Base-by-base conservation (phyloP, 169 alveolate species). In the Plasmodium relictum region DNA sequence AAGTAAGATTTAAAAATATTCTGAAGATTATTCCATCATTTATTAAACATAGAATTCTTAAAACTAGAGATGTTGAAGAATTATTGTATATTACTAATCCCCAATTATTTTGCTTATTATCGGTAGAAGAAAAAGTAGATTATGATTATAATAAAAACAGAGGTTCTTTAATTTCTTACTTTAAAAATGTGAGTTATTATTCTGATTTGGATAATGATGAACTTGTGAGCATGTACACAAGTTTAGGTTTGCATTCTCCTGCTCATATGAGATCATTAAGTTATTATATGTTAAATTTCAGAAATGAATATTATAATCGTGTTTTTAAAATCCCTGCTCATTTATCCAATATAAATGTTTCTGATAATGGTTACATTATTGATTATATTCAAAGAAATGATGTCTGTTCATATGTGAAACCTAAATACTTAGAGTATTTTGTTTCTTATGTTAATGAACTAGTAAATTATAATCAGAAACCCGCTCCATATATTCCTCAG, bases 181-280 rank as follows among this genome's bases (percentile, higher is more conserved):
- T 85, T 85, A 44, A 70, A 26, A 42, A 12, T 44, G 92, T 85
- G 8, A 85, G 42, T 52, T 70, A 41, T 58, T 85, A 85, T 59
- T 41, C 92, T 22, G 92, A 85, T 85, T 70, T 85, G 39, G 92
- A 85, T 50, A 85, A 69, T 85, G 92, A 85, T 44, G 92, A 85
- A 44, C 0, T 85, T 1, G 48, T 71, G 18, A 85, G 87, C 44
- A 44, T 85, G 26, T 56, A 85, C 54, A 44, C 76, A 9, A 44
- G 70, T 62, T 71, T 85, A 45, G 92, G 76, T 9, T 59, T 85
- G 58, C 87, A 85, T 69, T 85, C 92, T 0, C n/a, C 73, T 7
- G 2, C 70, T 10, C 71, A 70, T 61, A 85, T 85, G 92, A 85
- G 92, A 70, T 70, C 87, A 24, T 62, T 85, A 58, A 45, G 65